A percentile compares a stretch with the other conserved stretches of the same genome.
These are phyloP conservation scores for Rhododendron ferrugineum DNA, from an alignment of 148 eudicot genomes.

Conservation along the genomic window DNA sequence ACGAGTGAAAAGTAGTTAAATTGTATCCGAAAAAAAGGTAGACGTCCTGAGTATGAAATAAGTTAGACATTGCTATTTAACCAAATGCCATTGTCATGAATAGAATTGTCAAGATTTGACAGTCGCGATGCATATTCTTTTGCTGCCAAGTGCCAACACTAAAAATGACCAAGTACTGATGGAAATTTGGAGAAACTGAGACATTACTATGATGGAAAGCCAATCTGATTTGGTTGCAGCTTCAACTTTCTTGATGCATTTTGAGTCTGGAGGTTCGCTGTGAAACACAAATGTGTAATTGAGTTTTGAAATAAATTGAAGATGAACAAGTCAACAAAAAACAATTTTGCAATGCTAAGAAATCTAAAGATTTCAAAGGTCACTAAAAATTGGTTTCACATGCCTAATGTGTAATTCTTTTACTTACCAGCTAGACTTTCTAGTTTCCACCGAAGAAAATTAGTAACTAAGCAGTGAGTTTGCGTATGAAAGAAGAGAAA, in stretches of 20 bases:
- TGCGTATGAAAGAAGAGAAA: background rate
- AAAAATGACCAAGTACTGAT: background rate
- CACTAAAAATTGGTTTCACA: background rate
- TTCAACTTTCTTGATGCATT: constrained; percentile 57
- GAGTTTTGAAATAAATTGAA: background rate
- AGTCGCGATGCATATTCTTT: background rate
- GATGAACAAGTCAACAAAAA: background rate
- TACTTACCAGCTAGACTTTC: background rate
- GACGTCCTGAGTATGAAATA: background rate
- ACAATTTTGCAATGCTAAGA: background rate
- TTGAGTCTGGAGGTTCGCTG: constrained; percentile 79
- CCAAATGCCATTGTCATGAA: background rate
- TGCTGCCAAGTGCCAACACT: background rate
- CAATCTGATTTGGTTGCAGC: constrained; percentile 50
- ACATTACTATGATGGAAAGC: constrained; percentile 72
- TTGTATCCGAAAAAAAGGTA: background rate
- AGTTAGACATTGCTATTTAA: background rate
- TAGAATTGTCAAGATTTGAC: background rate
- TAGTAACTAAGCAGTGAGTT: background rate
- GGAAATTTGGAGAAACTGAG: constrained; percentile 1
- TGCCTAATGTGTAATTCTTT: background rate
- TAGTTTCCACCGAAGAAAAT: background rate
- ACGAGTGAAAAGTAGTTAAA: too few relatives aligned
- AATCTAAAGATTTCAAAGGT: constrained; percentile 2
- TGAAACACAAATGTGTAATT: constrained; percentile 5